Conservation (phyloP, 23 red algal genomes). For the Gracilaria gracilis region DNA sequence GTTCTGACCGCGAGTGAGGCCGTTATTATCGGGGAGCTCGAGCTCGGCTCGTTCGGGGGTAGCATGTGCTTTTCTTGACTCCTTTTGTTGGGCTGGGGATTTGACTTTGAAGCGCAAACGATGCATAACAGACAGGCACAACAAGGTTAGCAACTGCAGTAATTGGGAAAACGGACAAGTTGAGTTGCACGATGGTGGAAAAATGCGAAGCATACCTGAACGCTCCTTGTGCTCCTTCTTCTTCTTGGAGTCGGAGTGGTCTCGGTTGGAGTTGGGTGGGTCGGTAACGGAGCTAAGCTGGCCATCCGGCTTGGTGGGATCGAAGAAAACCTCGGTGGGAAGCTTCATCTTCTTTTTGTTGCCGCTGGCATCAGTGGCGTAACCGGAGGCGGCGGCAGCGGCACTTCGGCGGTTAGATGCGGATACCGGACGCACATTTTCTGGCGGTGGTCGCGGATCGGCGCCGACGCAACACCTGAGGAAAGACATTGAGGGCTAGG, state of each 20-base stretch:
- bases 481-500: constrained; percentile 33
- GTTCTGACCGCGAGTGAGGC: constrained; percentile 73
- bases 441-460: constrained; percentile 62
- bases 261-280: constrained; percentile 43
- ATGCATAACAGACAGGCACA: background rate
- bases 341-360: constrained; percentile 72
- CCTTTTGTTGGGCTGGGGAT: constrained; percentile 11
- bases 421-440: constrained; percentile 50
- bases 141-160: background rate
- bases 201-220: constrained; percentile 33
- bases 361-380: background rate
- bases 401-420: constrained; percentile 19
- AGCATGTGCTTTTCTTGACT: constrained; percentile 10
- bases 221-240: constrained; percentile 65
- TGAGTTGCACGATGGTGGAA: background rate
- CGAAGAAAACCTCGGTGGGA: constrained; percentile 72
- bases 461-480: constrained; percentile 70
- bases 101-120: background rate
- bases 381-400: constrained; percentile 5
- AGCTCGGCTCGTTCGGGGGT: constrained; percentile 34
- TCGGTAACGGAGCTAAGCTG: constrained; percentile 71
- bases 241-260: constrained; percentile 55
- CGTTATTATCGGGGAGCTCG: constrained; percentile 66
- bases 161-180: too few species aligned
- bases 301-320: constrained; percentile 69